These are phyloP conservation scores for Entoloma clypeatum DNA, from an alignment of 1,284 basidiomycete genomes.

Conservation along the genomic window DNA sequence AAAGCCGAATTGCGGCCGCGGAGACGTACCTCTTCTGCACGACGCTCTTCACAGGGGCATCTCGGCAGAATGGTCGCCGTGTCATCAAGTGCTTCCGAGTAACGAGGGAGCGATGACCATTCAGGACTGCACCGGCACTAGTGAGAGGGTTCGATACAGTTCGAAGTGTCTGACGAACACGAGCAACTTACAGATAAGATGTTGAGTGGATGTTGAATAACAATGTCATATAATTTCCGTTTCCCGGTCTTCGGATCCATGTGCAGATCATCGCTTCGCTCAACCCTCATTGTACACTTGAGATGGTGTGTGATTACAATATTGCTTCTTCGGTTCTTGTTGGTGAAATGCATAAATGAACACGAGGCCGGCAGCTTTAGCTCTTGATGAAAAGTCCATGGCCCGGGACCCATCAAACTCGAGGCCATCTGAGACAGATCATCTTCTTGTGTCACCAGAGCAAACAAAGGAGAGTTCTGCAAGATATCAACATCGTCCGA, in stretches of 20 bases:
- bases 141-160: background rate
- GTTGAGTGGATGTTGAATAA: constrained; percentile 80
- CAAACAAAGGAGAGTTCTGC: constrained; percentile 50
- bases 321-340: constrained; percentile 79
- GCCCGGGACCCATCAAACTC: constrained; percentile 69
- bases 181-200: constrained; percentile 67
- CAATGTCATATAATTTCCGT: constrained; percentile 86
- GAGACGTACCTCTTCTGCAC: constrained; percentile 8
- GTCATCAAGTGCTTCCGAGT: constrained; percentile 45
- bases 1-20: constrained; percentile 19
- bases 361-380: constrained; percentile 57
- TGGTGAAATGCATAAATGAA: constrained; percentile 69
- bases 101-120: constrained; percentile 72
- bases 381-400: constrained; percentile 62
- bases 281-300: constrained; percentile 83
- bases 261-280: constrained; percentile 68
- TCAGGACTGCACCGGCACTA: constrained; percentile 80
- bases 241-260: constrained; percentile 67
- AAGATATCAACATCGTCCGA: constrained; percentile 54
- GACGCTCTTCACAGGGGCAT: constrained; percentile 42
- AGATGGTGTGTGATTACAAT: constrained; percentile 78
- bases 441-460: constrained; percentile 38
- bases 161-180: constrained; percentile 3
- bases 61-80: constrained; percentile 28
- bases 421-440: constrained; percentile 54